Evolutionary conservation across 192 early-diverging fungal species (phyloP).

Genomic region (Podila epicladia): DNA sequence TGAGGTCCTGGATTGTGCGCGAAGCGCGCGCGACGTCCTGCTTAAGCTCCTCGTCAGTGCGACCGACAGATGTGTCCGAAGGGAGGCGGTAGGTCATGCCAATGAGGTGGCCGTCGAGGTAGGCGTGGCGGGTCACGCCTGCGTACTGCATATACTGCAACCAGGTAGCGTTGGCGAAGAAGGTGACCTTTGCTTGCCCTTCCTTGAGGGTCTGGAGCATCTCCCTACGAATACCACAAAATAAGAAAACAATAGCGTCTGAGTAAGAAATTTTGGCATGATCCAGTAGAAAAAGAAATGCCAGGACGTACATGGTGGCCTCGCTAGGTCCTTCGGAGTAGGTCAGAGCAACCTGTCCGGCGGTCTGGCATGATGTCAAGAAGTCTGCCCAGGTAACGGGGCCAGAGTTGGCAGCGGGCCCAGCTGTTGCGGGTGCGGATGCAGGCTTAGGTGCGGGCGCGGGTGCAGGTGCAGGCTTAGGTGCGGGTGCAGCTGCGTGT

Average conservation of each 20-base stretch:
- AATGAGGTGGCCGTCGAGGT: conserved; percentile 61
- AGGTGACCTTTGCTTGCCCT: conserved; percentile 59
- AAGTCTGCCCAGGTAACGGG: conserved; percentile 36
- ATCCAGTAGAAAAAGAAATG: not conserved
- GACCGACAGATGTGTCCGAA: conserved; percentile 47
- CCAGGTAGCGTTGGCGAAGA: conserved; percentile 65
- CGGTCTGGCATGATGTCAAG: conserved; percentile 33
- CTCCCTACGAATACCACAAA: conserved; percentile 10
- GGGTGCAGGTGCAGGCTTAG: not conserved
- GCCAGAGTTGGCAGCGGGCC: not conserved
- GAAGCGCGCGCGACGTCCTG: conserved; percentile 53
- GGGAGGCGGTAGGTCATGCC: conserved; percentile 66
- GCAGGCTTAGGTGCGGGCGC: not conserved
- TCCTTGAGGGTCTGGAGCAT: conserved; percentile 59
- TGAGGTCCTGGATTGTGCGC: conserved; percentile 57
- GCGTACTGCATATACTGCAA: conserved; percentile 63
- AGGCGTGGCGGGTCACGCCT: conserved; percentile 60
- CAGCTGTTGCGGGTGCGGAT: not conserved
- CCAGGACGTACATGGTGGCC: conserved; percentile 39
- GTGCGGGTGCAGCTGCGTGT: not conserved
- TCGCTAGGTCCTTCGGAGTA: conserved; percentile 57
- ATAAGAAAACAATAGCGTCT: no score
- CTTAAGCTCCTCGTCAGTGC: conserved; percentile 52
- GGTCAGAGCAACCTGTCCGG: conserved; percentile 59
- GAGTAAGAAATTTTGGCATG: no score